Percentiles rank a stretch among this genome's conserved stretches.
These are phyloP conservation scores for Taiozyma sp. DNA, from an alignment of 1,139 yeast species.

Conservation along the genomic window DNA sequence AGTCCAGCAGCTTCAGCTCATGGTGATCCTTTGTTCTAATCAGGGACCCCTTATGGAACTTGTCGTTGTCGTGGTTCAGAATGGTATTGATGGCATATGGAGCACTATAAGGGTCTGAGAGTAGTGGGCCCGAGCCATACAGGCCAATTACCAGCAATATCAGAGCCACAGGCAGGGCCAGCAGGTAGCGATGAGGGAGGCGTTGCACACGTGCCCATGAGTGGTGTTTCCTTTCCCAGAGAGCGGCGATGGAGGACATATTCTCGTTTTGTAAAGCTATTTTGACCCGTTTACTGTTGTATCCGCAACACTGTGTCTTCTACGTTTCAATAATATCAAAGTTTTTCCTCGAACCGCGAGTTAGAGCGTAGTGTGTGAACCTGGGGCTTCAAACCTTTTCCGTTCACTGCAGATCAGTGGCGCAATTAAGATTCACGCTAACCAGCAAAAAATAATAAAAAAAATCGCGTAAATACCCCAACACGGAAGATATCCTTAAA, in stretches of 20 bases:
- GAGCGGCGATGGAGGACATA: not conserved
- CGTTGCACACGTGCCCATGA: not conserved
- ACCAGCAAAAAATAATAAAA: no score
- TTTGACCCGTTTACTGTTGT: no score
- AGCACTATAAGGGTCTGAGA: not conserved
- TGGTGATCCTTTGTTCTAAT: not conserved
- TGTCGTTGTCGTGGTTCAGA: not conserved
- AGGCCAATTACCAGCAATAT: not conserved
- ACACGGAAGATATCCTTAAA: not conserved
- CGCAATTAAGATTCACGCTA: no score
- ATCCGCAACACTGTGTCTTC: no score
- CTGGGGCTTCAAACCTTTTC: no score
- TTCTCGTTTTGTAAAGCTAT: no score
- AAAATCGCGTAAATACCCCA: not conserved
- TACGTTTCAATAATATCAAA: no score
- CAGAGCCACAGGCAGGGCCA: not conserved
- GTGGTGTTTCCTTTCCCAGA: not conserved
- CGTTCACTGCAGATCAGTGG: no score
- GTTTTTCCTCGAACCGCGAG: no score
- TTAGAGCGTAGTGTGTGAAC: no score
- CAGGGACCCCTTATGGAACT: not conserved
- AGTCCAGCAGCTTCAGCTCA: conserved; percentile 3
- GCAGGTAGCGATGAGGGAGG: not conserved
- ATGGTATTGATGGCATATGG: not conserved
- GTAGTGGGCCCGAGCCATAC: not conserved